Conservation (phyloP, 2,329 filamentous ascomycete species). For the Fusarium liriodendri region DNA sequence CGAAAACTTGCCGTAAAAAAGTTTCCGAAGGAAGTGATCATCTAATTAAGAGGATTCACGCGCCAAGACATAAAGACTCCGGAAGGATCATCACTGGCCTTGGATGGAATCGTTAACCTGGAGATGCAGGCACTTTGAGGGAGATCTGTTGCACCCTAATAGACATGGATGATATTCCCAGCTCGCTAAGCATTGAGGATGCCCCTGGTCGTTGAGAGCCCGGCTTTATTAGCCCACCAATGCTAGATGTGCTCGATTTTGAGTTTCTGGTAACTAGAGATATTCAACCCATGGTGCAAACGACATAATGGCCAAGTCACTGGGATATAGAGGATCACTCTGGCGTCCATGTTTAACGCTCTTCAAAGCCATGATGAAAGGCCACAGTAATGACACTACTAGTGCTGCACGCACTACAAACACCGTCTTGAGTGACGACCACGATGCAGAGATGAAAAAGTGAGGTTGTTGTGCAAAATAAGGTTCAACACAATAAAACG, state of each 20-base stretch:
- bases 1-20: not conserved
- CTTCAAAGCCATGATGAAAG: not conserved
- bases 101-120: not conserved
- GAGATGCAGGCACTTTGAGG: not conserved
- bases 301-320: not conserved
- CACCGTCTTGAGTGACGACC: not conserved
- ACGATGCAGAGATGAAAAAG: too few species aligned
- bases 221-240: not conserved
- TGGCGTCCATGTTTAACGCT: not conserved
- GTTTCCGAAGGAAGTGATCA: not conserved
- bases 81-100: not conserved
- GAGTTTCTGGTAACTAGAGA: not conserved
- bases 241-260: not conserved
- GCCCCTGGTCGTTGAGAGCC: not conserved
- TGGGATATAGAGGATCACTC: not conserved
- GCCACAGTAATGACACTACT: not conserved
- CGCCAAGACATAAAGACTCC: not conserved
- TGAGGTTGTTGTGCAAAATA: not conserved
- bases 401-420: not conserved
- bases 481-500: not conserved
- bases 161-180: not conserved
- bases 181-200: not conserved
- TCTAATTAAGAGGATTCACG: not conserved
- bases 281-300: not conserved
- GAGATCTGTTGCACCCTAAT: not conserved